A percentile compares a stretch with the other conserved stretches of the same genome.
Conservation (phyloP, 2,329 filamentous ascomycete genomes). For the Xylariaceae sp. region DNA sequence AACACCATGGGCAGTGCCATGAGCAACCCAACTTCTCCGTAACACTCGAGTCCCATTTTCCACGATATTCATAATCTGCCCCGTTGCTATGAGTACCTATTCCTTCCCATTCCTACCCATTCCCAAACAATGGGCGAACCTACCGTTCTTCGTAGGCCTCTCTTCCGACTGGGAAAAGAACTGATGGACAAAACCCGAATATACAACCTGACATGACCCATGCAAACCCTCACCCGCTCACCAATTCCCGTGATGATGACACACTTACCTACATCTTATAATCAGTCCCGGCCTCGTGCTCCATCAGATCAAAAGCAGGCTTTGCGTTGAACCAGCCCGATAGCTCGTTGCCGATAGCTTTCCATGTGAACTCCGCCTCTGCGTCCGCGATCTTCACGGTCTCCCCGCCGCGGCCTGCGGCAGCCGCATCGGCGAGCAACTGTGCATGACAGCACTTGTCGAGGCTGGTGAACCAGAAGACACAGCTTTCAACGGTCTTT, state of each 20-base stretch:
- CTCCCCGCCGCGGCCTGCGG: slow-evolving; percentile 54
- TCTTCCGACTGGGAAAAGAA: too few species aligned
- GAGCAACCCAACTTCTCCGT: too few species aligned
- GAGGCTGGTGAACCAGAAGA: slow-evolving; percentile 51
- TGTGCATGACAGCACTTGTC: slow-evolving; percentile 46
- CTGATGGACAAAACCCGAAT: too few species aligned
- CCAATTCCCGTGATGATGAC: not conserved
- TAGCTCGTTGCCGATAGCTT: slow-evolving; percentile 54
- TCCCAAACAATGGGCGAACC: too few species aligned
- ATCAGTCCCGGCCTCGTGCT: slow-evolving; percentile 21
- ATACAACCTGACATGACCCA: too few species aligned
- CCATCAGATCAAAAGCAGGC: slow-evolving; percentile 61
- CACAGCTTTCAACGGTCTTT: slow-evolving; percentile 44
- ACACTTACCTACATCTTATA: slow-evolving; percentile 23
- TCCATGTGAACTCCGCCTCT: slow-evolving; percentile 63
- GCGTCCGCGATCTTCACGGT: slow-evolving; percentile 64
- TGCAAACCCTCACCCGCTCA: too few species aligned
- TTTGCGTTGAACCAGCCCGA: slow-evolving; percentile 68
- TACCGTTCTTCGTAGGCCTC: too few species aligned
- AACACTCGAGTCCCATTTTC: too few species aligned
- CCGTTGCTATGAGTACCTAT: too few species aligned
- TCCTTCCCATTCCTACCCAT: too few species aligned
- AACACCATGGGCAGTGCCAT: too few species aligned
- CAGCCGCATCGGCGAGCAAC: slow-evolving; percentile 53
- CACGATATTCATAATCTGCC: too few species aligned